Evolutionary conservation across 768 basidiomycete genomes (phyloP).

Genomic region (Cytidiella melzeri): DNA sequence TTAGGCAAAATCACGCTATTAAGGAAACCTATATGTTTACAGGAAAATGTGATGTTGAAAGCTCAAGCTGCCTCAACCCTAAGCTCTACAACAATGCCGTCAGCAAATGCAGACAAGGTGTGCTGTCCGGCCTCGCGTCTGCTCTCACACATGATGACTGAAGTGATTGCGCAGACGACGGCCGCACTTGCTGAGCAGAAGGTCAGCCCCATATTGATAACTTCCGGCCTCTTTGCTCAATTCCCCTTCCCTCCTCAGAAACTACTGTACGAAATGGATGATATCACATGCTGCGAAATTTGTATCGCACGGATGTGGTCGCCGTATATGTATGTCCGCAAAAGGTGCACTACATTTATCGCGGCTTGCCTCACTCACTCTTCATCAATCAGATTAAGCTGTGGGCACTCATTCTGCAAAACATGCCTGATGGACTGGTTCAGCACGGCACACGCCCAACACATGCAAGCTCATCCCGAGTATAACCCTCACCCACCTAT

Average conservation of each 20-base stretch:
- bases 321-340: conserved; percentile 54
- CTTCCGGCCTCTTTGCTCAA: background rate
- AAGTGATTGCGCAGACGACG: too few species aligned
- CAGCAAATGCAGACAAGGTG: too few species aligned
- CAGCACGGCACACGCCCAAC: conserved; percentile 40
- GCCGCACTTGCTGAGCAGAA: background rate
- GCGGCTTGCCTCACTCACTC: conserved; percentile 4
- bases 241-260: background rate
- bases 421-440: conserved; percentile 55
- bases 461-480: conserved; percentile 41
- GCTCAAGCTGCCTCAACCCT: too few species aligned
- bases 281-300: conserved; percentile 55
- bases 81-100: too few species aligned
- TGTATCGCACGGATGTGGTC: conserved; percentile 60
- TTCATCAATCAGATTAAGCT: conserved; percentile 43
- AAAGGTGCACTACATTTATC: too few species aligned
- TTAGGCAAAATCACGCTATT: background rate
- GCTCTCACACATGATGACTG: too few species aligned
- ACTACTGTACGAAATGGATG: conserved; percentile 33
- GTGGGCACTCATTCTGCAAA: conserved; percentile 68
- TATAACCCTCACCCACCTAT: conserved; percentile 25
- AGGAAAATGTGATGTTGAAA: background rate
- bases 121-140: too few species aligned
- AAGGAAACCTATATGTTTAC: background rate
- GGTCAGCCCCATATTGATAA: background rate